Evolutionary conservation across 2,329 filamentous ascomycete genomes (phyloP).

Genomic region (Drechslera avenae): DNA sequence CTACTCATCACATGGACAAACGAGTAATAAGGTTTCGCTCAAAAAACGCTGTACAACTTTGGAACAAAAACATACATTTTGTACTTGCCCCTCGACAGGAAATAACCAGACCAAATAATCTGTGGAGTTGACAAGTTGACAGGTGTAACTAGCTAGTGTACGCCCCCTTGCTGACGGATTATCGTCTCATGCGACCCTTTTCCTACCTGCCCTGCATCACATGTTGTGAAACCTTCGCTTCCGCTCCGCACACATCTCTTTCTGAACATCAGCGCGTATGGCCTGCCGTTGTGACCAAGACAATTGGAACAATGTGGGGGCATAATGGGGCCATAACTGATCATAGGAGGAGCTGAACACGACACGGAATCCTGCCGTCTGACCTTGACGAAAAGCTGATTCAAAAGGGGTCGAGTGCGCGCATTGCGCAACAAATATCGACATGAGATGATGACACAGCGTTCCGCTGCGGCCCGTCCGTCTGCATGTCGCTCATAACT

Average conservation of each 20-base stretch:
- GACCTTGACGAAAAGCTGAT: no score
- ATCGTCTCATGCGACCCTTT: slow-evolving; percentile 22
- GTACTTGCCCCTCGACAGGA: background rate
- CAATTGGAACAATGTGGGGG: slow-evolving; percentile 1
- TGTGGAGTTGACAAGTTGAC: slow-evolving; percentile 7
- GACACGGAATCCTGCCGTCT: no score
- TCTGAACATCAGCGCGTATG: slow-evolving; percentile 6
- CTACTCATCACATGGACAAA: no score
- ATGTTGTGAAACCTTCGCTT: slow-evolving; percentile 17
- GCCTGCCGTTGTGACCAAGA: slow-evolving; percentile 26
- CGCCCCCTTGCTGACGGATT: slow-evolving; percentile 6
- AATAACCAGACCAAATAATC: no score
- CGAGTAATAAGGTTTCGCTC: no score
- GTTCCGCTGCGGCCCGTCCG: slow-evolving; percentile 8
- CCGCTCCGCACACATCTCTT: slow-evolving; percentile 8
- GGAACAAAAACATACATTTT: background rate
- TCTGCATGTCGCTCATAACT: slow-evolving; percentile 6
- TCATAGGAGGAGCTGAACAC: background rate
- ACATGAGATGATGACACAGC: slow-evolving; percentile 10
- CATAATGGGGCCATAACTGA: background rate
- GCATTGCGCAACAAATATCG: background rate
- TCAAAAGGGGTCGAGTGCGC: background rate
- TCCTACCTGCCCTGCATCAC: slow-evolving; percentile 19
- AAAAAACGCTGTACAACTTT: no score
- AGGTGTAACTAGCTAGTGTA: slow-evolving; percentile 1